Conservation (phyloP, 768 basidiomycete species). For the Macrolepiota dolichaula region DNA sequence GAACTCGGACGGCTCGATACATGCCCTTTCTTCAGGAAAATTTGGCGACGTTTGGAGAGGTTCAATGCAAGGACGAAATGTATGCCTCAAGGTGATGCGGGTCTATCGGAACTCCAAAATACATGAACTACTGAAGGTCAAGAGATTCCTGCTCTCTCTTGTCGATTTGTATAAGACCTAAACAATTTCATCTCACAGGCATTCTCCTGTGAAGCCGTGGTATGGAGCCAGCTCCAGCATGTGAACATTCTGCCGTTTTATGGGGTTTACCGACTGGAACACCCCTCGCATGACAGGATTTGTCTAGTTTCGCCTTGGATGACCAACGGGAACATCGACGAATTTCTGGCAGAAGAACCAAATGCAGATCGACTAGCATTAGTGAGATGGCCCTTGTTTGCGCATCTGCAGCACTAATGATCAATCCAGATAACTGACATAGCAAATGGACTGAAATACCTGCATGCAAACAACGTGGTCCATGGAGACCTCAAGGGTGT, state of each 20-base stretch:
- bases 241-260: conserved; percentile 15
- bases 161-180: neutral
- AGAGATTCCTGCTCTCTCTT: neutral
- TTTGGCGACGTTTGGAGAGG: conserved; percentile 18
- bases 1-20: neutral
- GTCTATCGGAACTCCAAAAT: conserved; percentile 8
- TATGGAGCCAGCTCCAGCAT: conserved; percentile 16
- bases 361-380: conserved; percentile 6
- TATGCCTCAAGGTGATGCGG: conserved; percentile 10
- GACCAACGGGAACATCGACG: conserved; percentile 12
- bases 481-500: conserved; percentile 23
- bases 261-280: conserved; percentile 12
- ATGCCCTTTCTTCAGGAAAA: conserved; percentile 16
- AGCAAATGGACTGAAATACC: conserved; percentile 15
- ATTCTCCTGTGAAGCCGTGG: conserved; percentile 12
- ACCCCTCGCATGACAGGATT: neutral
- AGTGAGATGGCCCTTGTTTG: neutral
- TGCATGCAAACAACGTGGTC: conserved; percentile 14
- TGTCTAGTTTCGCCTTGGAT: conserved; percentile 18
- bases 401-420: neutral
- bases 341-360: conserved; percentile 8
- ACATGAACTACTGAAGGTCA: conserved; percentile 15
- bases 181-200: neutral
- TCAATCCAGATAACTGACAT: conserved; percentile 10
- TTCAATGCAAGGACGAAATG: neutral